Evolutionary conservation across 805 yeast species (phyloP), one percentile per base, ranked within the genome.

Genomic region (Suhomyces pyralidae): DNA sequence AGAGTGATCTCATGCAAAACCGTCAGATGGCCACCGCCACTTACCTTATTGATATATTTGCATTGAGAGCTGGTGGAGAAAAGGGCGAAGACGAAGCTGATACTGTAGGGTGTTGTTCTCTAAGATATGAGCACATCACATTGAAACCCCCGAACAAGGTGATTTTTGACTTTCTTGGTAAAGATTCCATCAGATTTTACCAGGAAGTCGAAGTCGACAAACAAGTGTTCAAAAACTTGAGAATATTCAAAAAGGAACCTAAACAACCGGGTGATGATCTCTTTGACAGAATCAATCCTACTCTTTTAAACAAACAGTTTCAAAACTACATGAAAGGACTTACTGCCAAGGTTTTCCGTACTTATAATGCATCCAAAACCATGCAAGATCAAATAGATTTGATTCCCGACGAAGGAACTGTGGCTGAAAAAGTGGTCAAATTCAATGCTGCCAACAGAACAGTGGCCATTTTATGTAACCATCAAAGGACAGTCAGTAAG

Each of bases 31-130:
- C 97, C 5, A 90, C 94, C 1, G 97, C 97, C 3, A 90, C 93
- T 46, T 93, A 93, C 69, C 78, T 93, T 46, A 92, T 93, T 64
- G 98, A 93, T 73, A 84, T 86, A 3, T 85, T 93, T 63, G 98
- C 98, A 0, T 79, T 93, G 58, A 88, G 98, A 86, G 97, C 97
- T 1, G 97, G 97, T 67, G 97, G 97, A 61, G 97, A 93, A 69
- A 93, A 93, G 68, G 87, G 93, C 9, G 98, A 93, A 3, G 98
- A 93, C 60, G 97, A 92, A 66, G 98, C 98, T 2, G 98, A 93
- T 67, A 93, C 98, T 1, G 98, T 93, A 45, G 98, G 98, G 45
- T 93, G 98, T 71, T 93, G 98, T 72, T 92, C 97, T 1, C 79
- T 93, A 59, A 77, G 98, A 62, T 92, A 75, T 64, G 98, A 92